These are phyloP conservation scores for Apiospora koreana DNA, from an alignment of 2,329 filamentous ascomycete species.

Conservation along the genomic window DNA sequence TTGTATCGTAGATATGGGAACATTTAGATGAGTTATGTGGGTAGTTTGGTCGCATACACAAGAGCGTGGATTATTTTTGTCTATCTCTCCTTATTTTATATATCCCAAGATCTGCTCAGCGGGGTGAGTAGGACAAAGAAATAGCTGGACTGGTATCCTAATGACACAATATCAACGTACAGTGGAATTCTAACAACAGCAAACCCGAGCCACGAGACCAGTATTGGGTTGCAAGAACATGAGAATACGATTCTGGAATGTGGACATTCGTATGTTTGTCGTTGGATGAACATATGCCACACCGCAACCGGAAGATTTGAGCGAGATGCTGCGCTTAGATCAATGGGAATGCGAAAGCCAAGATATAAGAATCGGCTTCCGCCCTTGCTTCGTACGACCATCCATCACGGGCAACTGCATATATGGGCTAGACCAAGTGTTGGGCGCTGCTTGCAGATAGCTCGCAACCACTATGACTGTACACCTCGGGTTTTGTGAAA, in stretches of 20 bases:
- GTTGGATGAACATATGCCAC: not conserved
- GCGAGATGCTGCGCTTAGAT: not conserved
- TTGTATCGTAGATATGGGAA: not conserved
- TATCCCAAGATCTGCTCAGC: not conserved
- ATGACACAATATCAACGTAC: not conserved
- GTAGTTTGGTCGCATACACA: not conserved
- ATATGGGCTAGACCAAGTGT: not conserved
- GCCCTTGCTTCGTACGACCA: not conserved
- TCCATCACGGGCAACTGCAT: not conserved
- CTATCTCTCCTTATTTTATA: not conserved
- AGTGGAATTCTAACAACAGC: not conserved
- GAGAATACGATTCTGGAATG: not conserved
- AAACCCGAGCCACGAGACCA: not conserved
- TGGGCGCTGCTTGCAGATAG: not conserved
- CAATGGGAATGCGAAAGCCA: not conserved
- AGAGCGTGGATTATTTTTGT: not conserved
- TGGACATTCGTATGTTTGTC: not conserved
- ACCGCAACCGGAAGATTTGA: not conserved
- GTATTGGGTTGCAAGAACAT: not conserved
- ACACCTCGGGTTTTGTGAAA: not conserved
- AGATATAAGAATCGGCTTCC: not conserved
- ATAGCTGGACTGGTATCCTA: not conserved
- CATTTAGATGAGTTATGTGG: not conserved
- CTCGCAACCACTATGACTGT: too few relatives aligned
- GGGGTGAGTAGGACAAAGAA: not conserved